Evolutionary conservation across 73 alveolate species (phyloP), one percentile per base, ranked within the genome.

Genomic region (Effrenium voratum): DNA sequence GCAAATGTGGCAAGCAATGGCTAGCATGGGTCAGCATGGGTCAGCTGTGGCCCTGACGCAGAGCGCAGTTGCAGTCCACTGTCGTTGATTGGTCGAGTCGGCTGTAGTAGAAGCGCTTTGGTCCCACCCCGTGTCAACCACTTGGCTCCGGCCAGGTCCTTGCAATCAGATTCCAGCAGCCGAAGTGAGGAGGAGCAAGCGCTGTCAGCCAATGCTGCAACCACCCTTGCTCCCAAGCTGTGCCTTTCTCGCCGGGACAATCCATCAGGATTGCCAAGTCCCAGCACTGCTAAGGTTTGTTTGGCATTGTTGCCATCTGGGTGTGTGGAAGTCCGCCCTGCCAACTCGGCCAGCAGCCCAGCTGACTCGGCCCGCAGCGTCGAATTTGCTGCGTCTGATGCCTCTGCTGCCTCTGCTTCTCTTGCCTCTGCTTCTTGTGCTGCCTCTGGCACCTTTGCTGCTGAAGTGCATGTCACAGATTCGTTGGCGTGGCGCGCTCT

Each of bases 141-240:
- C 40, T 49, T 63, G 36, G 94, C 94, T 5, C 94, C 94, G 5
- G 16, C 82, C 46, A 86, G 63, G 47, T 86, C 94, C 82, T 60
- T 81, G 41, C 45, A 50, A 40, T 47, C 47, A 3, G 45, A 32
- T 1, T 79, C 90, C 13, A 41, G 40, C 90, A 22, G 24, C 66
- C 55, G 44, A 34, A 79, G 50, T 15, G 83, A 30, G 30, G 16
- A 36, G 38, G 86, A n/a, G n/a, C n/a, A n/a, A n/a, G n/a, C n/a
- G n/a, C n/a, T n/a, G n/a, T 80, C 63, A 44, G 43, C 82, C 22
- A 86, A 34, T 60, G 94, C 94, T 10, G 94, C 80, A 36, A 73
- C 94, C 45, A 86, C 82, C 5, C 94, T 57, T 32, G 94, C 94
- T 15, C 94, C 94, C 66, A 86, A 86, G 63, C 94, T 86, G 63